Evolutionary conservation across 768 basidiomycete species (phyloP).

Genomic region (Suillus spraguei): DNA sequence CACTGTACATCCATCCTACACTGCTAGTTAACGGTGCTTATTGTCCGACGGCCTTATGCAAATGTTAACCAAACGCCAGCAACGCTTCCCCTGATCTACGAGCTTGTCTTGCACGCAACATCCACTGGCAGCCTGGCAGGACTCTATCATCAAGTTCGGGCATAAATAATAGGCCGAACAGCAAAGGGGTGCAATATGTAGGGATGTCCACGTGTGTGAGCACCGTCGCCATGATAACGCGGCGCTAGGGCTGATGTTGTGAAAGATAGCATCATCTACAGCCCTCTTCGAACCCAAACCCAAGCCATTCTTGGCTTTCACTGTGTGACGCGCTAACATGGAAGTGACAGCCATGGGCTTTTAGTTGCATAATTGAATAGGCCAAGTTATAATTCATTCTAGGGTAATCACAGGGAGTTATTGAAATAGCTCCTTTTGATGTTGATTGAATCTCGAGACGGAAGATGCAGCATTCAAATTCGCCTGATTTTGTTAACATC

Average conservation of each 20-base stretch:
- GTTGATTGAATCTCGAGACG: neutral
- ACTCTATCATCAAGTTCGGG: neutral
- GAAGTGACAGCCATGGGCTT: neutral
- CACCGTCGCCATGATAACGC: neutral
- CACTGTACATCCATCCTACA: neutral
- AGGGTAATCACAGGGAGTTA: neutral
- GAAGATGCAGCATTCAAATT: neutral
- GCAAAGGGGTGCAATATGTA: neutral
- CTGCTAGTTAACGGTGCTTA: neutral
- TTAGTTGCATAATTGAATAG: neutral
- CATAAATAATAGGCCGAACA: neutral
- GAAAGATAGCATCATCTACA: neutral
- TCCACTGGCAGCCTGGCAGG: neutral
- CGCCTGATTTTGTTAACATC: neutral
- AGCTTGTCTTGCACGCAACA: neutral
- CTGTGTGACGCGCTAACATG: neutral
- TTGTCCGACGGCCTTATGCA: neutral
- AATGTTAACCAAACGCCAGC: neutral
- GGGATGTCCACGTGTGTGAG: neutral
- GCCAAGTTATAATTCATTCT: neutral
- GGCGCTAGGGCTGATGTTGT: neutral
- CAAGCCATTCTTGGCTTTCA: neutral
- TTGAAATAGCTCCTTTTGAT: neutral
- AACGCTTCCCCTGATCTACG: neutral
- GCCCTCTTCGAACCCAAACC: neutral